Percentiles rank a stretch among this genome's conserved stretches.
phyloP scores from a whole-genome alignment of 2,329 filamentous ascomycete genomes.

The Trichoderma harzianum region DNA sequence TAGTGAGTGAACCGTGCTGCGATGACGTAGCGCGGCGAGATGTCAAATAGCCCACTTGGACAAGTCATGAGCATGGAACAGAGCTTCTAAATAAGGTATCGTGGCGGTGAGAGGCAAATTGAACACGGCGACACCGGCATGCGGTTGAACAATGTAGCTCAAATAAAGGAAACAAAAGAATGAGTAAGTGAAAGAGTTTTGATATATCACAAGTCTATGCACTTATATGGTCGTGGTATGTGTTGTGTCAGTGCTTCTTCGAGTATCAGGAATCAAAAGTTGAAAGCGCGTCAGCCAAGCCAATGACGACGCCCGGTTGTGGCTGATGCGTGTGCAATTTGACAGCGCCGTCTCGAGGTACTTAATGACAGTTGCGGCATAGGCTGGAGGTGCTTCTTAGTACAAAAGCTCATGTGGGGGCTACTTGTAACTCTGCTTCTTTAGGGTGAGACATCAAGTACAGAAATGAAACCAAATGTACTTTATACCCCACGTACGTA shows the following conservation, averaged over 20 bases:
- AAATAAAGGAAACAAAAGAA: neutral
- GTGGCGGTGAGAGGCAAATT: conserved; percentile 10
- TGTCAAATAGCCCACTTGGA: neutral
- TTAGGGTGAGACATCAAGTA: rapidly evolving
- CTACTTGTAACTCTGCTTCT: neutral
- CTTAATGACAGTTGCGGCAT: neutral
- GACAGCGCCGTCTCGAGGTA: neutral
- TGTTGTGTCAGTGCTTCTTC: neutral
- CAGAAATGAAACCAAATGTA: neutral
- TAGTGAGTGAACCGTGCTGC: neutral
- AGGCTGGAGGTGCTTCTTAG: neutral
- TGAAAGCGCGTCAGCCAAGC: neutral
- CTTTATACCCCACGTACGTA: conserved; percentile 4
- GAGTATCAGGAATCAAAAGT: neutral
- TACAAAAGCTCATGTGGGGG: neutral
- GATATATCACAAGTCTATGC: neutral
- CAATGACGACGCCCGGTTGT: conserved; percentile 13
- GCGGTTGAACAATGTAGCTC: neutral
- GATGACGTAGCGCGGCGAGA: neutral
- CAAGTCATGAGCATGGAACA: neutral
- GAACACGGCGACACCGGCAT: neutral
- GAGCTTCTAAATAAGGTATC: neutral
- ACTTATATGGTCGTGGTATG: neutral
- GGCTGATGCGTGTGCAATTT: conserved; percentile 1
- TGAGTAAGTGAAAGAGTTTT: neutral